Base-by-base conservation (phyloP, 2,329 filamentous ascomycete species). In the Aurifilum marmelostoma region DNA sequence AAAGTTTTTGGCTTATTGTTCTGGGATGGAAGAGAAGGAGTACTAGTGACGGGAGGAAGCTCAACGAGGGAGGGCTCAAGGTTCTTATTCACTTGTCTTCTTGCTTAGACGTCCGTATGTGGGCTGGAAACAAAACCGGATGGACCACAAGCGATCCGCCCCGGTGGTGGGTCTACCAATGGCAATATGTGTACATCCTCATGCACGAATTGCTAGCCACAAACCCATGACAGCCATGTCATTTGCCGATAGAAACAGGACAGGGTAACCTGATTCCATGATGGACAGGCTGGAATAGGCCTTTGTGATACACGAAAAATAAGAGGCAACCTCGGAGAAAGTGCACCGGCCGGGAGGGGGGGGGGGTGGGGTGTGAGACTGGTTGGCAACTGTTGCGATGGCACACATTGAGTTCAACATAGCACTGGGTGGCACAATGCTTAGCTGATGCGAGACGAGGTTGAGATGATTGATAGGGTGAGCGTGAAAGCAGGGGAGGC, bases 161-260 rank as follows among this genome's bases (percentile, higher is more conserved):
- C 16, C 7, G 21, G 37, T 50, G 61, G 60, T 69, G 65, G 68
- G 65, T 43, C 66, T 39, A 56, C 41, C 43, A 32, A 67, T 60
- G 60, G 67, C 58, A 67, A 50, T 56, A 54, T 56, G 54, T 67
- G 56, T 34, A 24, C 39, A 32, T n/a, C 24, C 37, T 52, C 39
- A 32, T 47, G 27, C 61, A 50, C 61, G n/a, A 34, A 50, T 52
- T 18, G 5, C 24, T 50, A 34, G 43, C 47, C 54, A 68, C 54
- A 68, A 52, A 50, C 52, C 66, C 52, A 67, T 67, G 60, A 64
- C 59, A 65, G 64, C 60, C 52, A 50, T 18, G 29, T 60, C 43
- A 56, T 58, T 52, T 67, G 65, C 68, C 68, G 68, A 69, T 56
- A 56, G 43, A 43, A 62, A 24, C 43, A 18, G 41, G 68, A 56